phyloP scores from a whole-genome alignment of 2,329 filamentous ascomycete species.

The Talaromyces sp. region DNA sequence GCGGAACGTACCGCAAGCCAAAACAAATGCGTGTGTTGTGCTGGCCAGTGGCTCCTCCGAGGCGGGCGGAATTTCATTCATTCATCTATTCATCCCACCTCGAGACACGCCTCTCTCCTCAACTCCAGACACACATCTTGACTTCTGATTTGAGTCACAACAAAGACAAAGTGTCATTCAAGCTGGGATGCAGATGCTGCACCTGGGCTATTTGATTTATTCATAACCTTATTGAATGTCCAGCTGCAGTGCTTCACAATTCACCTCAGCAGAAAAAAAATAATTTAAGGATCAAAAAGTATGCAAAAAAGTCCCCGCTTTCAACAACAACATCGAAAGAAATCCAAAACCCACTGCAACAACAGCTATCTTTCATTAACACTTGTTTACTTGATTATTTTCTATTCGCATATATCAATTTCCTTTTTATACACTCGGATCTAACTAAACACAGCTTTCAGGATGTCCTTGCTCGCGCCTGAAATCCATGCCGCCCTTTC shows the following conservation, averaged over 20 bases:
- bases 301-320: conserved; percentile 12
- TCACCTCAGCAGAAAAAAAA: conserved; percentile 1
- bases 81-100: conserved; percentile 18
- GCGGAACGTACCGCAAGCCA: conserved; percentile 9
- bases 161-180: conserved; percentile 16
- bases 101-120: conserved; percentile 13
- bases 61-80: conserved; percentile 16
- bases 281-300: conserved; percentile 3
- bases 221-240: conserved; percentile 7
- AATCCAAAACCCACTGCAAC: conserved; percentile 10
- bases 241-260: not conserved
- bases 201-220: conserved; percentile 16
- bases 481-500: conserved; percentile 79
- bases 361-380: conserved; percentile 15
- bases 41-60: not conserved
- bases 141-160: conserved; percentile 10
- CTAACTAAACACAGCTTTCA: conserved; percentile 24
- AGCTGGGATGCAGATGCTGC: conserved; percentile 25
- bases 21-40: conserved; percentile 6
- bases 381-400: not conserved
- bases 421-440: conserved; percentile 14
- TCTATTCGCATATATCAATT: conserved; percentile 5
- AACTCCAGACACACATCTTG: not conserved
- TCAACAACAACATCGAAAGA: conserved; percentile 20
- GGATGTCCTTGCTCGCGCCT: conserved; percentile 79